phyloP scores from a whole-genome alignment of 169 alveolate species.

The Neospora caninum region DNA sequence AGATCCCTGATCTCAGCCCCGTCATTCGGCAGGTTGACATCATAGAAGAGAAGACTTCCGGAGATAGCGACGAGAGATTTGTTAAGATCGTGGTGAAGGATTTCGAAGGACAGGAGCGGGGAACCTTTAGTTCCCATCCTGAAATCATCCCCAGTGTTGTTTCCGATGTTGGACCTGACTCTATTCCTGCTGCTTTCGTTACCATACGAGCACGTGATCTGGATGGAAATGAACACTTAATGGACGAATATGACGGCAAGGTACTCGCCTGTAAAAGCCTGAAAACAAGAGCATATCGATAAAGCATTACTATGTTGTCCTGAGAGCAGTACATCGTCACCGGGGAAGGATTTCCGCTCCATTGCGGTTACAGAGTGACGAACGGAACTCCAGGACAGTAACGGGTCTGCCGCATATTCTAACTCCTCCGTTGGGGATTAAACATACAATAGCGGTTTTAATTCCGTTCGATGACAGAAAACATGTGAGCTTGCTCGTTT shows the following conservation, averaged over 20 bases:
- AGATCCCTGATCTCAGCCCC: not conserved
- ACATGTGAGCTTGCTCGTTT: too few species aligned
- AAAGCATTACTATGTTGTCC: too few species aligned
- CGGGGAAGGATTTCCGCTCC: too few species aligned
- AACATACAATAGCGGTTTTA: too few species aligned
- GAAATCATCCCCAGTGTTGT: not conserved
- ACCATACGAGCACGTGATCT: not conserved
- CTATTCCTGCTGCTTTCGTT: not conserved
- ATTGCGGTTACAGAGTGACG: too few species aligned
- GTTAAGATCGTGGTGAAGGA: not conserved
- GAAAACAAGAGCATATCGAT: too few species aligned
- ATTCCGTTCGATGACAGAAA: too few species aligned
- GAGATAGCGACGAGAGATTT: not conserved
- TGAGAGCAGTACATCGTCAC: too few species aligned
- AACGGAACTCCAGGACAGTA: too few species aligned
- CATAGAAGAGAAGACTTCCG: not conserved
- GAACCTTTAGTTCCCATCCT: not conserved
- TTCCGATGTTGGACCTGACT: not conserved
- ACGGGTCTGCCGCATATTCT: too few species aligned
- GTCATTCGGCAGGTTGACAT: not conserved
- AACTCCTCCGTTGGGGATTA: too few species aligned
- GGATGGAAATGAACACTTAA: not conserved
- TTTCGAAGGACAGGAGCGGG: not conserved
- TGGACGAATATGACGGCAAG: conserved; percentile 24
- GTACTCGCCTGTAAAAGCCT: not conserved